A percentile compares a stretch with the other conserved stretches of the same genome.
Conservation (phyloP, 2,329 filamentous ascomycete species). For the Fusarium chlamydosporum region DNA sequence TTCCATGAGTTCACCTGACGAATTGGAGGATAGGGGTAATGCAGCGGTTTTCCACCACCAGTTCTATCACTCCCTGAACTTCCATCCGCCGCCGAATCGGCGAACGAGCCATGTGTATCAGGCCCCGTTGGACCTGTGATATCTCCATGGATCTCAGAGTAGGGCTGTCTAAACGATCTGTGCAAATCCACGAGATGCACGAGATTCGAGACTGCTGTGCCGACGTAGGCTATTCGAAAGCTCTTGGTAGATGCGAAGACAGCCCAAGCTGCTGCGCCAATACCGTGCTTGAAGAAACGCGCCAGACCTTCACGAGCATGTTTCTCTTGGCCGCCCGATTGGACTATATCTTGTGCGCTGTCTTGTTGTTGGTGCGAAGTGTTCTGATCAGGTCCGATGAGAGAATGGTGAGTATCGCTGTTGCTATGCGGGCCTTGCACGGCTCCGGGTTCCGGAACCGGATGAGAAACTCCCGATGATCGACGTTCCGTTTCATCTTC, state of each 20-base stretch:
- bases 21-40: constrained; percentile 49
- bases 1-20: constrained; percentile 47
- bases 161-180: constrained; percentile 46
- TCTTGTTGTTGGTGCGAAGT: constrained; percentile 3
- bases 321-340: constrained; percentile 41
- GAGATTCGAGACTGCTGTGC: constrained; percentile 47
- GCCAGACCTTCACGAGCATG: constrained; percentile 45
- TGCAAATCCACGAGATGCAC: constrained; percentile 46
- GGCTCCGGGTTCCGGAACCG: constrained; percentile 35
- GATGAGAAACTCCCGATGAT: constrained; percentile 20
- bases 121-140: constrained; percentile 18
- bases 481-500: not conserved
- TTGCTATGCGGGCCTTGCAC: constrained; percentile 2
- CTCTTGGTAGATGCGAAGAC: constrained; percentile 47
- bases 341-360: constrained; percentile 18
- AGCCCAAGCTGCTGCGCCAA: constrained; percentile 46
- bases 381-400: constrained; percentile 18
- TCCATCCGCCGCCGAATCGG: constrained; percentile 29
- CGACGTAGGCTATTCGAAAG: constrained; percentile 49
- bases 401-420: not conserved
- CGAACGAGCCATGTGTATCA: constrained; percentile 37
- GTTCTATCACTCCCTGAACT: constrained; percentile 32
- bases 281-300: constrained; percentile 48
- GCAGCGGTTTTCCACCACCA: constrained; percentile 24
- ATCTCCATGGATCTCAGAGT: constrained; percentile 25